Conservation (phyloP, 208 protist genomes). For the Novymonas esmeraldas region DNA sequence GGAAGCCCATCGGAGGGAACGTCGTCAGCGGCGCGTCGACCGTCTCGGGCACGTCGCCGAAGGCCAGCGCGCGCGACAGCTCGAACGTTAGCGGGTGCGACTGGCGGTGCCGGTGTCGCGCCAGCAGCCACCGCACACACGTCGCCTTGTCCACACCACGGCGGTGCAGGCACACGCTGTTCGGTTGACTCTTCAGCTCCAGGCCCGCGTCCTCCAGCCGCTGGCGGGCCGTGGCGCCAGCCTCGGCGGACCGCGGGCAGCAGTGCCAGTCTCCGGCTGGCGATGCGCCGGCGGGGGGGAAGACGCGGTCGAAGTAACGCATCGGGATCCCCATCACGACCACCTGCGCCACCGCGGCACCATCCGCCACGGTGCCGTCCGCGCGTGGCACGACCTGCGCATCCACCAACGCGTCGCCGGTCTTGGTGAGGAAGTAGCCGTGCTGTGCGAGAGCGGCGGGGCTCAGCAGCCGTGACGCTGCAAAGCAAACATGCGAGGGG, state of each 20-base stretch:
- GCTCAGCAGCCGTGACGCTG: slow-evolving; percentile 15
- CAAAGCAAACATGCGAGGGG: slow-evolving; percentile 33
- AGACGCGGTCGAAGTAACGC: slow-evolving; percentile 37
- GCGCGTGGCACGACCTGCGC: slow-evolving; percentile 38
- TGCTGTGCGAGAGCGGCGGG: slow-evolving; percentile 13
- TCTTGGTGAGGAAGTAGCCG: slow-evolving; percentile 45
- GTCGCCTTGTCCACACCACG: slow-evolving; percentile 44
- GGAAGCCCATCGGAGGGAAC: slow-evolving; percentile 55
- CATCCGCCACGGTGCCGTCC: slow-evolving; percentile 15
- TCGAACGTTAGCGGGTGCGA: slow-evolving; percentile 23
- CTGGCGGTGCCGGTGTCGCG: slow-evolving; percentile 6
- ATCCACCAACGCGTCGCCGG: slow-evolving; percentile 55
- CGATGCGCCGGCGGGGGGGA: slow-evolving; percentile 12
- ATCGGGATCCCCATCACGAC: slow-evolving; percentile 63
- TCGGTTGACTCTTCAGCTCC: slow-evolving; percentile 54
- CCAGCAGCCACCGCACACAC: slow-evolving; percentile 50
- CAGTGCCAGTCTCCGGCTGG: slow-evolving; percentile 21
- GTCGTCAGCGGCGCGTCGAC: slow-evolving; percentile 51
- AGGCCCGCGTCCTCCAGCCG: slow-evolving; percentile 34
- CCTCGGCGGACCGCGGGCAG: slow-evolving; percentile 34
- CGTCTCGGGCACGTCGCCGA: slow-evolving; percentile 55
- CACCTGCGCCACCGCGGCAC: slow-evolving; percentile 37
- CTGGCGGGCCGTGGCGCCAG: slow-evolving; percentile 7
- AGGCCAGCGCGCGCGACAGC: slow-evolving; percentile 36
- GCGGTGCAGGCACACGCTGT: slow-evolving; percentile 60